Evolutionary conservation across 805 yeast species (phyloP), one percentile per base, ranked within the genome.

Genomic region (Teunomyces atbi): DNA sequence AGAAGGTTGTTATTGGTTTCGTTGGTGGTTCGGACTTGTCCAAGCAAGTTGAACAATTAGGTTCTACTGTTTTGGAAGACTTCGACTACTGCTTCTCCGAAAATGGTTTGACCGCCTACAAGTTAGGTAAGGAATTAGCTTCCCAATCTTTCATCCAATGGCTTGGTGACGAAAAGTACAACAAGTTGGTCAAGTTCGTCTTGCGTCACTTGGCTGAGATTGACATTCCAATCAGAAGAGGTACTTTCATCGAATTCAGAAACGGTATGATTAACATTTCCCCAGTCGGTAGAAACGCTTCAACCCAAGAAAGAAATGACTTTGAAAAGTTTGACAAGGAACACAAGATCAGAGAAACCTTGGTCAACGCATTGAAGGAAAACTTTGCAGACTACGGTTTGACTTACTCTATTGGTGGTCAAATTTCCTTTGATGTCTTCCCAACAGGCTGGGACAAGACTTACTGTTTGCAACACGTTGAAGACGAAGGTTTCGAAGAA

Each of bases 361-460:
- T 94, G 78, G 98, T 94, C 53, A 74, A 72, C 45, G 97, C 96
- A 44, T 79, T 94, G 65, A 87, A 80, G 73, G 80, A 81, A 65
- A 81, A 83, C 62, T 94, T 94, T 79, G 70, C 92, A 47, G 92
- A 91, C 70, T 77, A 77, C 61, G 86, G 85, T 46, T 80, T 94
- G 65, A 92, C 98, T 57, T 94, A 86, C 81, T 94, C 99, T 49
- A 94, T 94, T 56, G 99, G 99, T 71, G 99, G 99, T 60, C 98
- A 94, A 80, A 94, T 94, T 69, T 92, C 98, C 29, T 94, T 94
- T 62, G 99, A 94, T 64, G 98, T 94, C 54, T 94, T 94, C 92
- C 99, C 99, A 77, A 89, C 97, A 54, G 99, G 99, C 65, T 94
- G 99, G 99, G 99, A 94, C 74, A 94, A 94, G 82, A 94, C 99